Evolutionary conservation across 768 basidiomycete genomes (phyloP).

Genomic region (Boletus vermiculosoides): DNA sequence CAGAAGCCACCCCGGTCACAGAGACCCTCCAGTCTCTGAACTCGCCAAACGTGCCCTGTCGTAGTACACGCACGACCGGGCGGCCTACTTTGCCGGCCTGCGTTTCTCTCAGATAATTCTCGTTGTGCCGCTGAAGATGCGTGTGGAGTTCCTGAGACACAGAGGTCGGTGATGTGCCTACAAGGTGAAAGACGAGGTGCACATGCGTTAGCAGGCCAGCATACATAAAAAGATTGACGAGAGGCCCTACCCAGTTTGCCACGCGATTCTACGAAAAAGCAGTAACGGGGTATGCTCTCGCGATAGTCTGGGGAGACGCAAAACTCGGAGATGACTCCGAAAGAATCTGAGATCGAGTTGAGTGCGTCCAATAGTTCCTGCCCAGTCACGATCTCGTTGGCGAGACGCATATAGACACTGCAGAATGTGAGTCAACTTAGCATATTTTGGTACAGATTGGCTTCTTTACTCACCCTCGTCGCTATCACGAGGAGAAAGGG

Average conservation of each 20-base stretch:
- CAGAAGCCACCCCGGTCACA: conserved; percentile 13
- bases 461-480: conserved; percentile 20
- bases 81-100: conserved; percentile 3
- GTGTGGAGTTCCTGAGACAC: conserved; percentile 8
- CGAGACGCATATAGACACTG: conserved; percentile 20
- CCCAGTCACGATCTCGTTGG: conserved; percentile 23
- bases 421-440: background rate
- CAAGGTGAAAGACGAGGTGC: background rate
- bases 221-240: background rate
- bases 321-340: conserved; percentile 24
- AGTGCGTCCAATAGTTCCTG: conserved; percentile 21
- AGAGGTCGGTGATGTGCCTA: conserved; percentile 1
- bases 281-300: conserved; percentile 14
- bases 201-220: background rate
- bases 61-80: conserved; percentile 17
- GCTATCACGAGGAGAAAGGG: background rate
- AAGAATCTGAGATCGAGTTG: conserved; percentile 7
- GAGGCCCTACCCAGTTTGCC: conserved; percentile 8
- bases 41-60: conserved; percentile 20
- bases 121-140: conserved; percentile 10
- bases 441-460: background rate
- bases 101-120: conserved; percentile 18
- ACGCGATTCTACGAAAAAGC: conserved; percentile 21
- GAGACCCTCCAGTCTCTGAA: conserved; percentile 23
- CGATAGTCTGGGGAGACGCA: conserved; percentile 21